Evolutionary conservation across 1,284 basidiomycete genomes (phyloP), one percentile per base, ranked within the genome.

Genomic region (Sparassis latifolia): DNA sequence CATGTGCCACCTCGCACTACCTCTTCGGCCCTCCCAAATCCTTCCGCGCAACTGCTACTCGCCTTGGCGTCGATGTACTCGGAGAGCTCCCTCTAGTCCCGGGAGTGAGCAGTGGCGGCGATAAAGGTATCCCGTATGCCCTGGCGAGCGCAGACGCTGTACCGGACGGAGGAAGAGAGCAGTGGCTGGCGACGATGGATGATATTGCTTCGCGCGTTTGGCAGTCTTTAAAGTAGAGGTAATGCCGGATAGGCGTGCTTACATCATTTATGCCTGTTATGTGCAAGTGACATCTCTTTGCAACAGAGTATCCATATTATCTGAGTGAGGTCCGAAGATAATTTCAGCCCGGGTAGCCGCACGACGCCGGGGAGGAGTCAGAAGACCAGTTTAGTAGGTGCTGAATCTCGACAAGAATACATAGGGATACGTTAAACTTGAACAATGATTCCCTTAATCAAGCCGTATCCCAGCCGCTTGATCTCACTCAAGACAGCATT

Each of bases 61-160:
- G 77, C 2, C 75, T 94, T 1, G 70, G 72, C 0, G 70, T 91
- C 5, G 72, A 82, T 10, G 70, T 97, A 0, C 76, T 97, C 7
- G 93, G 87, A n/a, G 81, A 92, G 59, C 72, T 98, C 7, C 94
- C 94, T 0, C 75, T 98, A 28, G 85, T 92, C 4, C 78, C 84
- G 1, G 80, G 76, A 1, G 84, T 97, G 10, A 92, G 91, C 61
- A 66, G 68, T 4, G 80, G 84, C 4, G 87, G 92, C 1, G 95
- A 98, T 60, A 66, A 62, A 0, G 95, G 95, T 0, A 62, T 78
- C 4, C 82, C 86, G 1, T 85, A 79, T 53, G 65, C 73, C 4
- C 67, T 86, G 56, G 59, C 56, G 31, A 57, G 46, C 33, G 53
- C 52, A 1, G 73, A 72, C 6, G 29, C 44, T 4, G 47, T 30